These are phyloP conservation scores for Taphrina flavorubra DNA, from an alignment of 1,139 yeast species.

Conservation along the genomic window DNA sequence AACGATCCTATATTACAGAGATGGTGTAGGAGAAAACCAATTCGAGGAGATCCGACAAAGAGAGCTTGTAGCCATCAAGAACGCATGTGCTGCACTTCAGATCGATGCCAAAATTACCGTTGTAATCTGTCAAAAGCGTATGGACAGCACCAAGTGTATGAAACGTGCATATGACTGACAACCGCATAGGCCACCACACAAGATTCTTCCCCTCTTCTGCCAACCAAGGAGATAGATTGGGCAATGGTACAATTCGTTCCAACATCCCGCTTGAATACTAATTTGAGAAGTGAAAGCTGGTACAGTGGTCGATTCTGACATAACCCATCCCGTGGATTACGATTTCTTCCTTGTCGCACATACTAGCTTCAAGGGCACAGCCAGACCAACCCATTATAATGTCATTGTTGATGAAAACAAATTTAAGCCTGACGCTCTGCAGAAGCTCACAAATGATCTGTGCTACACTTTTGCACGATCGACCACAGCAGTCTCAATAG, in stretches of 20 bases:
- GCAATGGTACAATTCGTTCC: conserved; percentile 41
- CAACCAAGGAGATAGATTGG: conserved; percentile 47
- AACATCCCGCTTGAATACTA: not conserved
- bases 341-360: conserved; percentile 51
- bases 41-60: conserved; percentile 48
- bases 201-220: conserved; percentile 49
- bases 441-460: conserved; percentile 49
- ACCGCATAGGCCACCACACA: conserved; percentile 47
- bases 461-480: conserved; percentile 51
- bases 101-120: conserved; percentile 50
- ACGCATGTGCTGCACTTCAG: conserved; percentile 46
- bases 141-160: not conserved
- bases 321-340: conserved; percentile 50
- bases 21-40: conserved; percentile 52
- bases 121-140: conserved; percentile 48
- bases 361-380: conserved; percentile 51
- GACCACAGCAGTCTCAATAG: conserved; percentile 51
- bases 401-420: conserved; percentile 50
- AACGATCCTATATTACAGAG: conserved; percentile 50
- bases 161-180: not conserved
- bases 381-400: conserved; percentile 51
- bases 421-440: conserved; percentile 49
- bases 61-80: conserved; percentile 49
- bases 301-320: conserved; percentile 50
- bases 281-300: conserved; percentile 48